Evolutionary conservation across 345 rosid genomes (phyloP).

Genomic region (Populus tremula): DNA sequence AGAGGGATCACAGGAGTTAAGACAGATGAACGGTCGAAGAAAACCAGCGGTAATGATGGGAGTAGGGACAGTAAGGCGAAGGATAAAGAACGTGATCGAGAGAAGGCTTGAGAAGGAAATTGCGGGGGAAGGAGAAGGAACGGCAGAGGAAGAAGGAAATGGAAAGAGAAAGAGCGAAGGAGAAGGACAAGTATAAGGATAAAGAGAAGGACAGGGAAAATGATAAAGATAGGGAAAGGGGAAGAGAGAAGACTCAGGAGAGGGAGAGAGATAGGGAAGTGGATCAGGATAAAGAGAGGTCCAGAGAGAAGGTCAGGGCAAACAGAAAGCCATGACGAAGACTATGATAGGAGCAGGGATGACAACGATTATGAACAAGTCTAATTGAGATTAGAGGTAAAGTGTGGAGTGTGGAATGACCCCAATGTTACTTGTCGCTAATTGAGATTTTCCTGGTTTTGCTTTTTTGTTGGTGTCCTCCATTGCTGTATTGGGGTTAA

Average conservation of each 20-base stretch:
- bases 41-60: conserved; percentile 17
- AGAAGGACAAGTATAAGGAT: conserved; percentile 37
- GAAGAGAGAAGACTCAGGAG: conserved; percentile 43
- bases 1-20: conserved; percentile 18
- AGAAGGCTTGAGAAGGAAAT: conserved; percentile 19
- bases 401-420: no score
- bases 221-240: conserved; percentile 43
- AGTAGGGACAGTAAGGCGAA: conserved; percentile 20
- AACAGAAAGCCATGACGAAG: conserved; percentile 36
- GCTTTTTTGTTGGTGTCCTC: background rate
- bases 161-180: conserved; percentile 31
- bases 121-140: conserved; percentile 19
- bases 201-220: conserved; percentile 32
- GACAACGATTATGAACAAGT: conserved; percentile 30
- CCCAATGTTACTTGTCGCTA: background rate
- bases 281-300: conserved; percentile 44
- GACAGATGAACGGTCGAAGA: conserved; percentile 28
- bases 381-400: no score
- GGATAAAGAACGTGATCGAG: conserved; percentile 22
- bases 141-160: conserved; percentile 19
- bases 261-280: conserved; percentile 46
- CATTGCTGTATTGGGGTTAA: background rate
- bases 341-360: conserved; percentile 32
- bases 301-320: conserved; percentile 27
- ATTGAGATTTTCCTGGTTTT: background rate